Percentiles rank a stretch among this genome's conserved stretches.
Conservation (phyloP, 2,329 filamentous ascomycete genomes). For the Pseudogymnoascus sp. region DNA sequence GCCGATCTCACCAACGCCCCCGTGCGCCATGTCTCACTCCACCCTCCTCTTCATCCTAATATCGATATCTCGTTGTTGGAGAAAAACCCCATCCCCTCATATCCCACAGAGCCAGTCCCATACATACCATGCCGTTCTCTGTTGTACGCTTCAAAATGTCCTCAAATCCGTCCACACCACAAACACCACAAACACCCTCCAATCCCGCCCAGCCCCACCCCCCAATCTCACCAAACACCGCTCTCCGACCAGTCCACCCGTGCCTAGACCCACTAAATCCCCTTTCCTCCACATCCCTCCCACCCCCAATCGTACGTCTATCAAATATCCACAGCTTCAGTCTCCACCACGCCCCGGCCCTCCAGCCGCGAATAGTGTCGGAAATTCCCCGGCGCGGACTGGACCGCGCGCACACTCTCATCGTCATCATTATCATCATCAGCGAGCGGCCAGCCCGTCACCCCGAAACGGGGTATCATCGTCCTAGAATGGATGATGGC, state of each 20-base stretch:
- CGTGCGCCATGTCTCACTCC: not conserved
- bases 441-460: not conserved
- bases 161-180: not conserved
- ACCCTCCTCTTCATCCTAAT: not conserved
- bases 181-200: not conserved
- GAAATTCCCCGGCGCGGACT: not conserved
- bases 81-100: not conserved
- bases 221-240: not conserved
- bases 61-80: not conserved
- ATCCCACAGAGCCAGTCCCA: not conserved
- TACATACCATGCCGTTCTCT: not conserved
- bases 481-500: not conserved
- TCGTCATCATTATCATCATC: not conserved
- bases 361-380: slow-evolving; percentile 5
- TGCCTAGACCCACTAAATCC: not conserved
- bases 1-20: not conserved
- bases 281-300: not conserved
- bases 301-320: not conserved
- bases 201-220: not conserved
- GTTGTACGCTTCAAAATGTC: not conserved
- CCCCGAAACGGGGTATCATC: not conserved
- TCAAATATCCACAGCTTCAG: not conserved
- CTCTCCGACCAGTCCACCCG: not conserved
- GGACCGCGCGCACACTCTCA: not conserved
- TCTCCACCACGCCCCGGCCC: not conserved